Conservation (phyloP, 108 stramenopile genomes). For the Chaetoceros tenuissimus region DNA sequence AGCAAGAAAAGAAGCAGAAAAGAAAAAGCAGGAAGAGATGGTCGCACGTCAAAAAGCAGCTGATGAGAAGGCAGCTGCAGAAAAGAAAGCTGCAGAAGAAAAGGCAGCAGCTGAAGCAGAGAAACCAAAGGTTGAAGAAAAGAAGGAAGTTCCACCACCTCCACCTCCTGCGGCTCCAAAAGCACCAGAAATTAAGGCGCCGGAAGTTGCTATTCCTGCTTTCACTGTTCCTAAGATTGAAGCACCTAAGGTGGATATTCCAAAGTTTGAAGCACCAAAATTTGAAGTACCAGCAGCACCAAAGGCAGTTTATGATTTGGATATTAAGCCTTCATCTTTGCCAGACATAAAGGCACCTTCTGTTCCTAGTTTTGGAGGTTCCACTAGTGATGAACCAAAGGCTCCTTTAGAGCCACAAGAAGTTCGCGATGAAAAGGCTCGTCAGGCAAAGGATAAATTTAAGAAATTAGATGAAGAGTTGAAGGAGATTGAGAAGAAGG, state of each 20-base stretch:
- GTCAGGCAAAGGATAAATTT: slow-evolving; percentile 34
- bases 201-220: slow-evolving; percentile 28
- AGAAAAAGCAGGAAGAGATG: slow-evolving; percentile 25
- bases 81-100: slow-evolving; percentile 7
- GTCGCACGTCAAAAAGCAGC: slow-evolving; percentile 31
- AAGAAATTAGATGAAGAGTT: slow-evolving; percentile 53
- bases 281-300: slow-evolving; percentile 29
- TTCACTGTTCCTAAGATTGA: slow-evolving; percentile 35
- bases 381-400: slow-evolving; percentile 2
- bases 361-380: slow-evolving; percentile 6
- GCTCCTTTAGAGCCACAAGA: slow-evolving; percentile 54
- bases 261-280: slow-evolving; percentile 39
- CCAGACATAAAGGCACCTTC: slow-evolving; percentile 17
- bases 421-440: slow-evolving; percentile 63
- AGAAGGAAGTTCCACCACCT: neutral
- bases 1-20: slow-evolving; percentile 13
- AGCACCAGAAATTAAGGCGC: slow-evolving; percentile 32
- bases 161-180: slow-evolving; percentile 6
- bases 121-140: neutral
- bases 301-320: slow-evolving; percentile 6
- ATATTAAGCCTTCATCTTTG: slow-evolving; percentile 1
- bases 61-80: slow-evolving; percentile 10
- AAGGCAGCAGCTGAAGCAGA: slow-evolving; percentile 3
- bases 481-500: slow-evolving; percentile 44
- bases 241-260: slow-evolving; percentile 29